Evolutionary conservation across 129 eudicot species (phyloP).

Genomic region (Flaveria sonorensis): DNA sequence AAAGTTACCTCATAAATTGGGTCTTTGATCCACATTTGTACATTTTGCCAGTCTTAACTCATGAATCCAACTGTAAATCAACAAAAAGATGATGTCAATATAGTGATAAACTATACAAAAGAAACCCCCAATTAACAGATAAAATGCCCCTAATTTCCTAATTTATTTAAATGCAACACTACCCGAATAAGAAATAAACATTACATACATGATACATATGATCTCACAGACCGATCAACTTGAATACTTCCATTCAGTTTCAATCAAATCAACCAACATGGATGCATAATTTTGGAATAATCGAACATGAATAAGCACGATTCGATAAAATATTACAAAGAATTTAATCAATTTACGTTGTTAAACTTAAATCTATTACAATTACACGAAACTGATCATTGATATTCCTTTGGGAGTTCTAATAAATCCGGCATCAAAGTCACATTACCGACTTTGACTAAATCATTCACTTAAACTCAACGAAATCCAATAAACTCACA

Average conservation of each 20-base stretch:
- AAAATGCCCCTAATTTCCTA: background rate
- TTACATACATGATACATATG: background rate
- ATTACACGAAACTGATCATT: background rate
- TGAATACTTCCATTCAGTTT: background rate
- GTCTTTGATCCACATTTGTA: slow-evolving; percentile 26
- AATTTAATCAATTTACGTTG: background rate
- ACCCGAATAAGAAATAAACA: background rate
- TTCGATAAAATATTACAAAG: no score
- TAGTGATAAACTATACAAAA: background rate
- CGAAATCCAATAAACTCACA: slow-evolving; percentile 2
- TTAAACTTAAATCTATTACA: background rate
- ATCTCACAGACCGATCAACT: background rate
- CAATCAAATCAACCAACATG: background rate
- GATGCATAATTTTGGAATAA: no score
- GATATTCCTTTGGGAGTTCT: background rate
- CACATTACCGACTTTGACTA: background rate
- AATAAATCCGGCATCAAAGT: slow-evolving; percentile 1
- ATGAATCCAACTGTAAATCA: slow-evolving; percentile 29
- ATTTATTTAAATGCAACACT: background rate
- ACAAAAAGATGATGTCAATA: slow-evolving; percentile 5
- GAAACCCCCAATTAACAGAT: background rate
- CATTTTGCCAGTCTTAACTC: slow-evolving; percentile 22
- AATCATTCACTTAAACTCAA: slow-evolving; percentile 1
- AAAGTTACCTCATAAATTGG: slow-evolving; percentile 33
- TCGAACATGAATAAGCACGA: no score